Conservation (phyloP, 2,329 filamentous ascomycete genomes). For the Hypoxylon sp. region DNA sequence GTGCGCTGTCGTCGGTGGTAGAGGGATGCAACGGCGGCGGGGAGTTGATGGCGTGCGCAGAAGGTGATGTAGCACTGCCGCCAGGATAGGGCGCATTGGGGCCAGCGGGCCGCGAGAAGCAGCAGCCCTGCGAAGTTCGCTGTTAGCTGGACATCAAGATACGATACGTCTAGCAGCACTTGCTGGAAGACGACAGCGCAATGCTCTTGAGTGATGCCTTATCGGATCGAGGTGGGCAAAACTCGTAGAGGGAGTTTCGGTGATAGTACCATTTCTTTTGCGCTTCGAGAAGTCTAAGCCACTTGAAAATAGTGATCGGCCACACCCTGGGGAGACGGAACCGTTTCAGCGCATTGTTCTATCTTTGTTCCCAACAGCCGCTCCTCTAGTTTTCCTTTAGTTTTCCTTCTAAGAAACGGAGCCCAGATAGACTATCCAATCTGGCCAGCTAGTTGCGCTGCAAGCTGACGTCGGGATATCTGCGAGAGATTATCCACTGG, state of each 20-base stretch:
- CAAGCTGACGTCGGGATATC: slow-evolving; percentile 3
- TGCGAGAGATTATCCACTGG: slow-evolving; percentile 7
- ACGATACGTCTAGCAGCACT: slow-evolving; percentile 10
- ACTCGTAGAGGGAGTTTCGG: slow-evolving; percentile 4
- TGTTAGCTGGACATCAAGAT: slow-evolving; percentile 21
- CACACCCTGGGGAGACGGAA: slow-evolving; percentile 22
- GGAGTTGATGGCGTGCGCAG: slow-evolving; percentile 68
- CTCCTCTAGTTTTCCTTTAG: slow-evolving; percentile 12
- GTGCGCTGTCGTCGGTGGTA: slow-evolving; percentile 50
- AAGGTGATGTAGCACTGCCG: slow-evolving; percentile 63
- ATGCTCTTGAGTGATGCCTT: neutral
- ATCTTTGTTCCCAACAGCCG: neutral
- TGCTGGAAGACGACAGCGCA: slow-evolving; percentile 1
- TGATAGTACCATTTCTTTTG: slow-evolving; percentile 43
- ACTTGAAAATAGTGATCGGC: slow-evolving; percentile 30
- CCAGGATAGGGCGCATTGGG: slow-evolving; percentile 69
- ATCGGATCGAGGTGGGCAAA: neutral
- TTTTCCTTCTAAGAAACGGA: neutral
- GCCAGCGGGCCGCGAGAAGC: slow-evolving; percentile 67
- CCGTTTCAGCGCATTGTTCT: slow-evolving; percentile 38
- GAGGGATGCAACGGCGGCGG: slow-evolving; percentile 54
- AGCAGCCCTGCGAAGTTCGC: slow-evolving; percentile 66
- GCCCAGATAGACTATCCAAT: neutral
- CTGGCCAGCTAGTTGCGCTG: slow-evolving; percentile 9
- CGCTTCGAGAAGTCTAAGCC: slow-evolving; percentile 21